phyloP scores from a whole-genome alignment of 805 yeast species.

The Dipodascus geniculatus region DNA sequence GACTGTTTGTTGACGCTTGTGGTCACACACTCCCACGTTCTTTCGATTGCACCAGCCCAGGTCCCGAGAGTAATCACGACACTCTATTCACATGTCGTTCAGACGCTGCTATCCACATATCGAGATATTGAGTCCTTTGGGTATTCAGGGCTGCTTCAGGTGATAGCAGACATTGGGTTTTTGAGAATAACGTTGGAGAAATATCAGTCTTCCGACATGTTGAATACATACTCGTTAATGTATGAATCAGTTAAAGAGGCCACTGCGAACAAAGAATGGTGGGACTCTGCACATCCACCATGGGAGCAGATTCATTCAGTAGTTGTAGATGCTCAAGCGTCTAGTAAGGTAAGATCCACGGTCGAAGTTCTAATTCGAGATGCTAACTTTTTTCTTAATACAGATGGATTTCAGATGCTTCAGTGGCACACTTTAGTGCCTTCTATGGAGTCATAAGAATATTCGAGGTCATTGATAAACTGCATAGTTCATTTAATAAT shows the following conservation, averaged over 20 bases:
- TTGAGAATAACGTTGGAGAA: slow-evolving; percentile 28
- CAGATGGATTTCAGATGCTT: slow-evolving; percentile 1
- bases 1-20: slow-evolving; percentile 39
- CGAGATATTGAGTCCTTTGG: slow-evolving; percentile 36
- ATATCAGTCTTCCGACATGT: slow-evolving; percentile 17
- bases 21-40: slow-evolving; percentile 39
- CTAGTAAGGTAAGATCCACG: slow-evolving; percentile 3
- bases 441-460: no score
- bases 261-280: slow-evolving; percentile 16
- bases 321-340: slow-evolving; percentile 3
- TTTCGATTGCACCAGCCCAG: slow-evolving; percentile 36
- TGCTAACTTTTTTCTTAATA: background rate
- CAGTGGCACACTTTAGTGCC: background rate
- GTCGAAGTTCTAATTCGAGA: background rate
- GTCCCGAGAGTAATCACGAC: slow-evolving; percentile 35
- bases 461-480: no score
- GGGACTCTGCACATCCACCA: slow-evolving; percentile 20
- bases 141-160: slow-evolving; percentile 38
- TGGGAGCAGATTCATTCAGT: slow-evolving; percentile 13
- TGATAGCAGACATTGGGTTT: slow-evolving; percentile 43
- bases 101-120: slow-evolving; percentile 28
- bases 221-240: slow-evolving; percentile 18
- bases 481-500: no score
- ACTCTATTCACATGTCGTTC: slow-evolving; percentile 31
- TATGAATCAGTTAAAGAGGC: slow-evolving; percentile 21